Evolutionary conservation across 2,329 filamentous ascomycete species (phyloP).

Genomic region (Ophiocordyceps camponoti-saundersi): DNA sequence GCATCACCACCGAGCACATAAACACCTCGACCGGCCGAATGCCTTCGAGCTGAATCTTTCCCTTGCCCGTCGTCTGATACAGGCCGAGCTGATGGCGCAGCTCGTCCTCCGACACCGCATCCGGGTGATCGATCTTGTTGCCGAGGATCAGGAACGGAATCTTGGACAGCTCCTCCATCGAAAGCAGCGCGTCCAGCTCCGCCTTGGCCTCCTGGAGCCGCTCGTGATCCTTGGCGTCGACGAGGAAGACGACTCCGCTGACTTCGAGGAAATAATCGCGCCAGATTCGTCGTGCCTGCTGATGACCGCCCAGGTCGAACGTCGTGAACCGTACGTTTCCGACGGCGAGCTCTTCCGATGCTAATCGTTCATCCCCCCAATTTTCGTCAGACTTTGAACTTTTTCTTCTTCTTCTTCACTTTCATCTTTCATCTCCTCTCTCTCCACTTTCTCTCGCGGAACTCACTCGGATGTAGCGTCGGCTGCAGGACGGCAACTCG

Average conservation of each 20-base stretch:
- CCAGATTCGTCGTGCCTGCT: slow-evolving; percentile 88
- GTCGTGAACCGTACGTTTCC: slow-evolving; percentile 91
- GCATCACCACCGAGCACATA: slow-evolving; percentile 98
- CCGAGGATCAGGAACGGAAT: slow-evolving; percentile 92
- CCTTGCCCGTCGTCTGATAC: slow-evolving; percentile 94
- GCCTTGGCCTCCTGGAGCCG: slow-evolving; percentile 88
- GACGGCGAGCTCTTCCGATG: slow-evolving; percentile 82
- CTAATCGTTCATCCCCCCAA: slow-evolving; percentile 19
- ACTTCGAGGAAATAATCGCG: slow-evolving; percentile 96
- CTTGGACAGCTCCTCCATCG: slow-evolving; percentile 93
- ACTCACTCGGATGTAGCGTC: slow-evolving; percentile 77
- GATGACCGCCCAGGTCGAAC: slow-evolving; percentile 84
- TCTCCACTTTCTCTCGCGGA: neutral
- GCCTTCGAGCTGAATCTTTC: slow-evolving; percentile 80
- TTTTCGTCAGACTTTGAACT: neutral
- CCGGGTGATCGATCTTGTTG: slow-evolving; percentile 98
- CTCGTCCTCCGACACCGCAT: slow-evolving; percentile 90
- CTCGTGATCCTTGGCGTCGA: slow-evolving; percentile 95
- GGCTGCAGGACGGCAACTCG: slow-evolving; percentile 81
- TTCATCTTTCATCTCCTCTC: no score
- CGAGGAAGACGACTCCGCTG: slow-evolving; percentile 90
- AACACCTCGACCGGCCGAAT: slow-evolving; percentile 94
- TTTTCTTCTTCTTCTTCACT: no score
- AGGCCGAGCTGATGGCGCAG: slow-evolving; percentile 80
- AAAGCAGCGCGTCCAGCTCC: slow-evolving; percentile 85